These are phyloP conservation scores for Cryomyces antarcticus DNA, from an alignment of 495 filamentous ascomycete genomes.

Conservation along the genomic window DNA sequence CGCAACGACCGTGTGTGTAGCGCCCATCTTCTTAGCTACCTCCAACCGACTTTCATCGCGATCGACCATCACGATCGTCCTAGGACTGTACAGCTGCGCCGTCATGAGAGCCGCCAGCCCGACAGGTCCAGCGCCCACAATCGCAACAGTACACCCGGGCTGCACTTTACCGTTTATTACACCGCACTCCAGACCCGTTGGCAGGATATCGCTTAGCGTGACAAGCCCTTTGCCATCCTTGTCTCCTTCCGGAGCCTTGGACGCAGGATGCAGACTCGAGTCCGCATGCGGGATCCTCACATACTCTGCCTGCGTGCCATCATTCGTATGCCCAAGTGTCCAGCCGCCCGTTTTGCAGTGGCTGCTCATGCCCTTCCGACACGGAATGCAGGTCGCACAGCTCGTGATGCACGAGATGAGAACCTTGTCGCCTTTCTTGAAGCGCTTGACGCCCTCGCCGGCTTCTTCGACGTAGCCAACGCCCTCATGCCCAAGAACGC, in stretches of 20 bases:
- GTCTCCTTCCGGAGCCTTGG: constrained; percentile 12
- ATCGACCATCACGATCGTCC: constrained; percentile 26
- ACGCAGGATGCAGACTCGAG: too few relatives aligned
- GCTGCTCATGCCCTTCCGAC: constrained; percentile 17
- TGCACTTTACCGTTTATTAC: constrained; percentile 24
- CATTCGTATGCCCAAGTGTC: constrained; percentile 23
- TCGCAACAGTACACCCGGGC: constrained; percentile 24
- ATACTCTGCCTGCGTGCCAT: constrained; percentile 32
- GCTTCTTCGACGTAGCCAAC: constrained; percentile 8
- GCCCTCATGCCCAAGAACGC: constrained; percentile 13
- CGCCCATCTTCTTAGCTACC: constrained; percentile 24
- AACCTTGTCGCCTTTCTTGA: constrained; percentile 20
- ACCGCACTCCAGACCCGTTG: constrained; percentile 30
- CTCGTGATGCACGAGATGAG: constrained; percentile 23
- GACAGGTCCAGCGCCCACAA: constrained; percentile 32
- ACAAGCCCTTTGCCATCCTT: constrained; percentile 21
- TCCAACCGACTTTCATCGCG: constrained; percentile 22
- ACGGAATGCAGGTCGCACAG: constrained; percentile 23
- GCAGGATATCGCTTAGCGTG: constrained; percentile 25
- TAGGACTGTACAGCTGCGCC: constrained; percentile 25
- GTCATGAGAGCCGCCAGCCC: constrained; percentile 28
- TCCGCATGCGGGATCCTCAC: constrained; percentile 27
- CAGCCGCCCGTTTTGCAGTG: constrained; percentile 25
- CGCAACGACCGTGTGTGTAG: constrained; percentile 17
- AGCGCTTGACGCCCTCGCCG: constrained; percentile 9